phyloP scores from a whole-genome alignment of 2,329 filamentous ascomycete genomes.

The Coniochaeta ligniaria region DNA sequence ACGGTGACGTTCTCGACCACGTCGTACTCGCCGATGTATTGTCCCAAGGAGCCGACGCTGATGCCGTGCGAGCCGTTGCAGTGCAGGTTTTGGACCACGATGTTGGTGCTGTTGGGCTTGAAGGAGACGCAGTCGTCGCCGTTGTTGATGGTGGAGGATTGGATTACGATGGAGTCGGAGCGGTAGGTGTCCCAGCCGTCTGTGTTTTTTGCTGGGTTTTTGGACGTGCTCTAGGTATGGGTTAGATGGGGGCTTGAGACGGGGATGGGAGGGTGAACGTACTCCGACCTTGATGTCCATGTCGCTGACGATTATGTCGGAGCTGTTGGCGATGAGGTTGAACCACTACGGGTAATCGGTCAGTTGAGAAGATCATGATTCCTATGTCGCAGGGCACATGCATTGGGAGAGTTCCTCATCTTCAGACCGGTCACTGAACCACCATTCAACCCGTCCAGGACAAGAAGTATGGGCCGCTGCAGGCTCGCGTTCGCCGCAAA shows the following conservation, averaged over 20 bases:
- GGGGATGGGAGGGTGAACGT: constrained; percentile 33
- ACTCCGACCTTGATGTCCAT: constrained; percentile 53
- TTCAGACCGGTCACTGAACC: constrained; percentile 50
- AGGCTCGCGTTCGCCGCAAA: constrained; percentile 50
- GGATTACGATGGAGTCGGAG: constrained; percentile 51
- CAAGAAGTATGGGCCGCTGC: constrained; percentile 53
- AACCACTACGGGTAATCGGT: constrained; percentile 37
- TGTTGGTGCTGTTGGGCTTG: constrained; percentile 55
- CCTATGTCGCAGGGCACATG: constrained; percentile 23
- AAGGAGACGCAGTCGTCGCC: constrained; percentile 61
- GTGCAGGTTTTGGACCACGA: constrained; percentile 49
- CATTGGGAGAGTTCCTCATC: constrained; percentile 41
- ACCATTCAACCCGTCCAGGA: constrained; percentile 48
- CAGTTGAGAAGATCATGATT: background rate
- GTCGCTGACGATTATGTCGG: constrained; percentile 52
- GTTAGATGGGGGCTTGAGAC: constrained; percentile 16
- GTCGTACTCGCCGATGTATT: constrained; percentile 49
- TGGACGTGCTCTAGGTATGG: constrained; percentile 32
- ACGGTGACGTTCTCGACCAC: constrained; percentile 53
- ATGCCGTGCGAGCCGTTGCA: constrained; percentile 59
- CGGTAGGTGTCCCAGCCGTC: constrained; percentile 57
- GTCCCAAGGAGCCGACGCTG: constrained; percentile 52
- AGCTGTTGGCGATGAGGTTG: constrained; percentile 56
- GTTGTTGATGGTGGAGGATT: constrained; percentile 57
- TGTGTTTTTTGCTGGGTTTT: constrained; percentile 55